Percentiles rank a stretch among this genome's conserved stretches.
Evolutionary conservation across 768 basidiomycete genomes (phyloP).

Genomic region (Agaricus subrufescens): DNA sequence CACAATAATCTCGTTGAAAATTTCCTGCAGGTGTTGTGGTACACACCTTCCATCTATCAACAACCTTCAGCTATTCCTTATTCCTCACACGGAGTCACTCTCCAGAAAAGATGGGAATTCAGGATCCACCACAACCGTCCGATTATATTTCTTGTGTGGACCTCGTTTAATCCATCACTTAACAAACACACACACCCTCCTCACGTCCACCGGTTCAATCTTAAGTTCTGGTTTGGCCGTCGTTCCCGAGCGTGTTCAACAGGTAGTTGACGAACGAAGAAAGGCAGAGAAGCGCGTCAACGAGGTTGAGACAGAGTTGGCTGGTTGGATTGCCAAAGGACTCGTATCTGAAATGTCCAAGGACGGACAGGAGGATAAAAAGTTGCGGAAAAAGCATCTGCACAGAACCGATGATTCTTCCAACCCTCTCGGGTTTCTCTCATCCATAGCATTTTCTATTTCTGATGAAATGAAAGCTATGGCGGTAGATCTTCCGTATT

Average conservation of each 20-base stretch:
- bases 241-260: slow-evolving; percentile 63
- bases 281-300: slow-evolving; percentile 61
- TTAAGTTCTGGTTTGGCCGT: slow-evolving; percentile 66
- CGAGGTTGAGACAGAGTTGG: slow-evolving; percentile 67
- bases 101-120: slow-evolving; percentile 30
- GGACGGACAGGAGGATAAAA: slow-evolving; percentile 15
- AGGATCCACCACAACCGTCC: slow-evolving; percentile 55
- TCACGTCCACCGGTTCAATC: slow-evolving; percentile 51
- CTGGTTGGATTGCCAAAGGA: slow-evolving; percentile 38
- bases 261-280: slow-evolving; percentile 64
- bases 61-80: slow-evolving; percentile 66
- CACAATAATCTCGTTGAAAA: too few species aligned
- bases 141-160: slow-evolving; percentile 81
- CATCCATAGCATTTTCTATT: slow-evolving; percentile 49
- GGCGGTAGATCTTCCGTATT: slow-evolving; percentile 21
- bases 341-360: slow-evolving; percentile 31
- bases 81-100: slow-evolving; percentile 65
- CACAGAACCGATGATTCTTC: slow-evolving; percentile 59
- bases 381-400: slow-evolving; percentile 40
- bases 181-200: slow-evolving; percentile 47
- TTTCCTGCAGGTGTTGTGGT: slow-evolving; percentile 78
- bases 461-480: slow-evolving; percentile 17
- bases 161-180: slow-evolving; percentile 68
- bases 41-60: slow-evolving; percentile 80
- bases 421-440: slow-evolving; percentile 57